Conservation (phyloP, 164 flowering plant genomes). For the Chimonanthus praecox region DNA sequence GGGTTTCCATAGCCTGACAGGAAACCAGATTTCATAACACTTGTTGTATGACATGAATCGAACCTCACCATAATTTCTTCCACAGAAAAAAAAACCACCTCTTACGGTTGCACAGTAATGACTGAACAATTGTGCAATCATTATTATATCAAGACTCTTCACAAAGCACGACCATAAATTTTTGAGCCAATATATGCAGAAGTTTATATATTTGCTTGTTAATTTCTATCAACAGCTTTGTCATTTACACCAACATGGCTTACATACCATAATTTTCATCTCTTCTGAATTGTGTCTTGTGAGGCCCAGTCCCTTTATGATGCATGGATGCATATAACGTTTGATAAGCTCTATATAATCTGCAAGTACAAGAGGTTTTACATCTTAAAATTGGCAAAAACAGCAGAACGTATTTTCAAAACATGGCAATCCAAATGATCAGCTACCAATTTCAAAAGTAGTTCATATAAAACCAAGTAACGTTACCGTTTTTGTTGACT, state of each 20-base stretch:
- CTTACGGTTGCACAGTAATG: no score
- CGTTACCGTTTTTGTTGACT: slow-evolving; percentile 76
- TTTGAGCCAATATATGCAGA: no score
- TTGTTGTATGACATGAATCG: no score
- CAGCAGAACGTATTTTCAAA: slow-evolving; percentile 1
- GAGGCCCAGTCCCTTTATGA: slow-evolving; percentile 66
- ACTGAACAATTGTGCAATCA: no score
- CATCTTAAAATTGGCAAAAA: neutral
- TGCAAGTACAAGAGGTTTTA: slow-evolving; percentile 28
- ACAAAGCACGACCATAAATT: no score
- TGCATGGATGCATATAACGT: slow-evolving; percentile 91
- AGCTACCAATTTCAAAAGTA: neutral
- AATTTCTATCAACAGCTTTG: neutral
- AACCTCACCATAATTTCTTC: no score
- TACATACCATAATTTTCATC: slow-evolving; percentile 85
- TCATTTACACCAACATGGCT: neutral
- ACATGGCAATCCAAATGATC: neutral
- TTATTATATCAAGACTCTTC: no score
- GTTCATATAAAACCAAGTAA: slow-evolving; percentile 6
- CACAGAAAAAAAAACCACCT: no score
- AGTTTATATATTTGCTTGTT: no score
- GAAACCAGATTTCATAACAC: no score
- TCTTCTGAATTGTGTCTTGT: slow-evolving; percentile 95
- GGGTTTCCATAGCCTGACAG: no score
- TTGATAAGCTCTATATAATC: slow-evolving; percentile 92